phyloP scores from a whole-genome alignment of 2,329 filamentous ascomycete genomes.

The Lanzia echinophila region DNA sequence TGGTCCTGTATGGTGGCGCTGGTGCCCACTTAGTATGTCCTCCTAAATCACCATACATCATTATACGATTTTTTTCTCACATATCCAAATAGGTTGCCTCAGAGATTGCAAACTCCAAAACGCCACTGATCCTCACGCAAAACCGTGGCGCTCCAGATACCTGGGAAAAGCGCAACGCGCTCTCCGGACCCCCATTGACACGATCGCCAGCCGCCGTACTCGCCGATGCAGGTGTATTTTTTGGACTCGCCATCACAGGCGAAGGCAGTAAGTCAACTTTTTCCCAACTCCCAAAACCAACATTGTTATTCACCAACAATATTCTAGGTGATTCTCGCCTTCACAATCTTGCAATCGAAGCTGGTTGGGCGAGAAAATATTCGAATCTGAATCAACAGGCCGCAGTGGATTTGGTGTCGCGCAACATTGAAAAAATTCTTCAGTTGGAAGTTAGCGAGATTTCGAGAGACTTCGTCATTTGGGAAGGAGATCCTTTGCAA shows the following conservation, averaged over 20 bases:
- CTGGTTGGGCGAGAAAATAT: slow-evolving; percentile 36
- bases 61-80: neutral
- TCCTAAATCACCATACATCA: neutral
- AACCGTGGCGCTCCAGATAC: slow-evolving; percentile 30
- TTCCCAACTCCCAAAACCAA: neutral
- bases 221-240: slow-evolving; percentile 35
- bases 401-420: slow-evolving; percentile 34
- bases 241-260: slow-evolving; percentile 31
- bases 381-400: slow-evolving; percentile 31
- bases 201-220: slow-evolving; percentile 35
- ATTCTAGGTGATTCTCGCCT: slow-evolving; percentile 32
- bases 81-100: slow-evolving; percentile 30
- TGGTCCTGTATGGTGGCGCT: slow-evolving; percentile 36
- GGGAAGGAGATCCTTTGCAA: slow-evolving; percentile 37
- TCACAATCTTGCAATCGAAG: slow-evolving; percentile 35
- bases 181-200: slow-evolving; percentile 38
- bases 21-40: slow-evolving; percentile 34
- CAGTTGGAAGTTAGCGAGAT: slow-evolving; percentile 27
- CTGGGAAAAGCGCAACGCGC: slow-evolving; percentile 34
- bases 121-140: slow-evolving; percentile 39
- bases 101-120: slow-evolving; percentile 34
- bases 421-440: slow-evolving; percentile 38
- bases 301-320: neutral
- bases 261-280: slow-evolving; percentile 12
- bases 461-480: slow-evolving; percentile 37